phyloP scores from a whole-genome alignment of 192 early-diverging fungal species.

The Funneliformis mosseae region DNA sequence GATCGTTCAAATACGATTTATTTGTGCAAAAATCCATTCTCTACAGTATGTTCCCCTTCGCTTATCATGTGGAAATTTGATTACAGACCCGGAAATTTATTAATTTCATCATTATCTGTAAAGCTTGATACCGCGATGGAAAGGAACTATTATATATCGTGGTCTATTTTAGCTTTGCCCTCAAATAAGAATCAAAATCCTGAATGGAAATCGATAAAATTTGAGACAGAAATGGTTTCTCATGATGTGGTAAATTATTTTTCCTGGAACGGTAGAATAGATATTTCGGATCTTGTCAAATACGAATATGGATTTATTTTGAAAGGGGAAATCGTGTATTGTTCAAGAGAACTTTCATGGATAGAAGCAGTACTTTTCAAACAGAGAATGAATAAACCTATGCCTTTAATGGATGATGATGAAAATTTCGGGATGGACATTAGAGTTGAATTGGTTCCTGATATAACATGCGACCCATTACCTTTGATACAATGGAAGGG shows the following conservation, averaged over 20 bases:
- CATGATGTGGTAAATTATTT: not conserved
- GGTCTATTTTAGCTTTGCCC: not conserved
- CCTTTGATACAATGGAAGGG: not conserved
- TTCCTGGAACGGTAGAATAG: not conserved
- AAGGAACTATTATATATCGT: not conserved
- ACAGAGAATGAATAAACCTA: not conserved
- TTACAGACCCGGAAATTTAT: conserved; percentile 3
- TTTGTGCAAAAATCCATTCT: not conserved
- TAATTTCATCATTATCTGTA: not conserved
- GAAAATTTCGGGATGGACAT: not conserved
- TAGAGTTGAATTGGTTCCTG: not conserved
- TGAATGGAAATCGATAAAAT: not conserved
- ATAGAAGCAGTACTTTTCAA: not conserved
- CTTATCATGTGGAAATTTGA: conserved; percentile 1
- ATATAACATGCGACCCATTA: not conserved
- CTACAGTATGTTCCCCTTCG: not conserved
- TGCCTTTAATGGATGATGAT: not conserved
- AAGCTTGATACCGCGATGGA: not conserved
- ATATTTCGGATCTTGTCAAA: not conserved
- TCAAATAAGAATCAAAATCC: not conserved
- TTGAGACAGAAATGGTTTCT: not conserved
- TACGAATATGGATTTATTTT: not conserved
- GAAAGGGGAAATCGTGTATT: not conserved
- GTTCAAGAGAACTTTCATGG: too few relatives aligned
- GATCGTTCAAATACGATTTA: not conserved